A percentile compares a stretch with the other conserved stretches of the same genome.
phyloP scores from a whole-genome alignment of 257 asterid genomes.

The Buddleja alternifolia region DNA sequence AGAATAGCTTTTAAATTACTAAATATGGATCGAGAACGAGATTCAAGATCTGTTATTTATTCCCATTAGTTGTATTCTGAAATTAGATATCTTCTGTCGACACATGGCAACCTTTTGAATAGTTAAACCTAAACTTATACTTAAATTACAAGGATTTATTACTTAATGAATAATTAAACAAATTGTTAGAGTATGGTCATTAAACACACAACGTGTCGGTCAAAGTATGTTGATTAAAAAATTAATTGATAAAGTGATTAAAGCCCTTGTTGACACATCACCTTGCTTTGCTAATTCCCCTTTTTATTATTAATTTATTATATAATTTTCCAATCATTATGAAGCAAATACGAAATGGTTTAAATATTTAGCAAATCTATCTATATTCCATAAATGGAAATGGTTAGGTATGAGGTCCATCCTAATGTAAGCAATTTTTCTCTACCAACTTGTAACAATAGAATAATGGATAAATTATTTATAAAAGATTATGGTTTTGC shows the following conservation, averaged over 20 bases:
- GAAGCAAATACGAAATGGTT: conserved; percentile 5
- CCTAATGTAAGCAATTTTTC: conserved; percentile 12
- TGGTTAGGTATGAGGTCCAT: conserved; percentile 25
- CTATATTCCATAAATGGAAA: conserved; percentile 38
- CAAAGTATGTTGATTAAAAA: conserved; percentile 32
- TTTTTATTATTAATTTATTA: background rate
- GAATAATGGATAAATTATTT: too few species aligned
- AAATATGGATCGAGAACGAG: too few species aligned
- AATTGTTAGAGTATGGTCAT: conserved; percentile 35
- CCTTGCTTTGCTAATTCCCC: conserved; percentile 21
- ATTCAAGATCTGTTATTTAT: background rate
- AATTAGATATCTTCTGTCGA: conserved; percentile 23
- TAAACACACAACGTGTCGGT: conserved; percentile 41
- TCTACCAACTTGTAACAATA: too few species aligned
- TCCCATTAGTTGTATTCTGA: background rate
- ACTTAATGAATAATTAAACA: conserved; percentile 8
- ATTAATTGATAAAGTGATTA: conserved; percentile 23
- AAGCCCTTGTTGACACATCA: background rate
- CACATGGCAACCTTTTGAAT: conserved; percentile 33
- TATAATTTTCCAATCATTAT: conserved; percentile 10
- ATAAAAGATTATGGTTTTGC: too few species aligned
- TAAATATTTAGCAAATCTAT: conserved; percentile 29
- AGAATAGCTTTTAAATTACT: background rate
- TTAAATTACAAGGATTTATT: background rate
- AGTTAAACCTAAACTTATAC: background rate